Base-by-base conservation (phyloP, 306 rosid species). In the Pterocarpus santalinus region DNA sequence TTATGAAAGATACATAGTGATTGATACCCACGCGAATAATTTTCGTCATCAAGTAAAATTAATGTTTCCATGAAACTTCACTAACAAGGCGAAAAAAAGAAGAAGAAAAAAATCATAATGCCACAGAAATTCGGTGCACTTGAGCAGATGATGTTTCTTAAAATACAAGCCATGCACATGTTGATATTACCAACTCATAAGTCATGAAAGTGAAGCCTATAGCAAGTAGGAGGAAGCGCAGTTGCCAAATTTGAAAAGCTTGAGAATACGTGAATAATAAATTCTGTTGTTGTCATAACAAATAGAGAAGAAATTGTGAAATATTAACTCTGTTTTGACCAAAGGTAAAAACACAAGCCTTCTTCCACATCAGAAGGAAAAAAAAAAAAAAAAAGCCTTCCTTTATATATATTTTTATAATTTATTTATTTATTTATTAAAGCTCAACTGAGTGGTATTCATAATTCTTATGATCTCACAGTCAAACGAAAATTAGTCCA, bases 171-270 rank as follows among this genome's bases (percentile, higher is more conserved):
- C 72, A 51, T 77, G 49, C 65, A 15, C 65, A 15, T 8, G 2
- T 12, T 77, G 53, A 13, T 47, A 51, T 51, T 52, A 36, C 38
- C 75, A 66, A 41, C 36, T 67, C 82, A 8, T 46, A 14, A 13
- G 5, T 64, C 46, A 14, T 14, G 46, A 8, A 65, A 33, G 47
- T 62, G 72, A 63, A 47, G 36, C 22, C 53, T 55, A 10, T 22
- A 22, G 41, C 15, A 47, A 14, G 15, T 47, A 47, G 9, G 14
- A 15, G 30, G 52, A 77, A 36, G n/a, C 8, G 68, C 58, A 66
- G 12, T 15, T 22, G 74, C 36, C 66, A 36, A 35, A 3, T 65
- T 65, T 65, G 33, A 78, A 28, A 35, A 28, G 7, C 7, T 35
- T 16, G 16, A 64, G 10, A 47, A 10, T n/a, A 11, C 36, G n/a